Evolutionary conservation across 345 rosid genomes (phyloP), one percentile per base, ranked within the genome.

Genomic region (Pelargonium nanum): DNA sequence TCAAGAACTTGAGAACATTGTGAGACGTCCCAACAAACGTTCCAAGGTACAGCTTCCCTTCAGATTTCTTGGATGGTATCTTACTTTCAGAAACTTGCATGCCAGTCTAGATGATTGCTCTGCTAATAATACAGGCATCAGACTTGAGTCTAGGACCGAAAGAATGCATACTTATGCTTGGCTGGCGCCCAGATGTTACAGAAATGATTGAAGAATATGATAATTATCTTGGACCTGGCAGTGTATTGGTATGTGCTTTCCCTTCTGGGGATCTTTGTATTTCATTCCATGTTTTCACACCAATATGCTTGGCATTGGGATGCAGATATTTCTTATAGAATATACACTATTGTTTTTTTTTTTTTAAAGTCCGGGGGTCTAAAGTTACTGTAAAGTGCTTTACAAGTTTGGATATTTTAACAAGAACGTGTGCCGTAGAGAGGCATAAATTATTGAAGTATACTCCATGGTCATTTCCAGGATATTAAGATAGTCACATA

Each of bases 141-240:
- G 94, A 87, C 55, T 63, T 70, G 53, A 69, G 72, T 62, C 65
- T 61, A 58, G 99, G 97, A 74, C 97, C 97, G 19, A 87, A 70
- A 74, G 97, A 93, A 68, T 78, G 76, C 63, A 75, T 93, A 75
- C 85, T 93, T 63, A 63, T 93, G 68, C 94, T 93, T 63, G 99
- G 99, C 19, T 93, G 99, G 99, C 96, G 97, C 44, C 72, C 91
- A 19, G 96, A 85, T 73, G 81, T 89, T 74, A 80, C 77, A 45
- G 91, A 84, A 66, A 93, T 93, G 97, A 77, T 85, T 56, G 79
- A 86, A 61, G 99, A 93, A 81, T 89, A 89, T 76, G 91, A 87
- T 77, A 89, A 85, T 66, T 93, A 87, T 83, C 94, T 93, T 70
- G 97, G 99, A 65, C 91, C 97, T 58, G 91, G 99, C 63, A 93